Evolutionary conservation across 805 yeast species (phyloP).

Genomic region (Yarrowia porcina): DNA sequence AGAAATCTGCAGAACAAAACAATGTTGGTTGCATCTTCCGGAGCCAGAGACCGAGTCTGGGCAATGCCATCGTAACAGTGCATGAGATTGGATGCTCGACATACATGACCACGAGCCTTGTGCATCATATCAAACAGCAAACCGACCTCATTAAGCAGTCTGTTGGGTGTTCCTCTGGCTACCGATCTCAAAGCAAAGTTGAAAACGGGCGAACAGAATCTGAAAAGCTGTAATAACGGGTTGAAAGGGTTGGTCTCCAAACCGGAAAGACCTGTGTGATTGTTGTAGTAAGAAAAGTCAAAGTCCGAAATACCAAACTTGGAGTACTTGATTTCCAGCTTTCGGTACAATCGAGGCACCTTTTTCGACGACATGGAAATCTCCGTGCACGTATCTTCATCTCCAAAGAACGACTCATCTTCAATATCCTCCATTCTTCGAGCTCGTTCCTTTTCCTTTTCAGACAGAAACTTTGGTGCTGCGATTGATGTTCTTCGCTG

Average conservation of each 20-base stretch:
- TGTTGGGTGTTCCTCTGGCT: conserved; percentile 43
- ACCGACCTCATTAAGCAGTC: conserved; percentile 74
- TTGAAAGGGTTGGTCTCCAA: conserved; percentile 86
- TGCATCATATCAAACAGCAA: conserved; percentile 87
- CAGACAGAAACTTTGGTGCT: conserved; percentile 58
- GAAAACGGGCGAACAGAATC: conserved; percentile 72
- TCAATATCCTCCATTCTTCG: conserved; percentile 33
- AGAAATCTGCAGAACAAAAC: conserved; percentile 54
- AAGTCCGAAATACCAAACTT: conserved; percentile 92
- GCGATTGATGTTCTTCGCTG: conserved; percentile 37
- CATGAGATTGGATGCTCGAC: conserved; percentile 68
- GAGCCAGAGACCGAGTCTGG: conserved; percentile 9
- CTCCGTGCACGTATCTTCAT: conserved; percentile 20
- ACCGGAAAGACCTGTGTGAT: conserved; percentile 64
- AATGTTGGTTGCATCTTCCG: conserved; percentile 12
- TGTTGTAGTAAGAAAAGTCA: conserved; percentile 82
- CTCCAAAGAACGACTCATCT: conserved; percentile 28
- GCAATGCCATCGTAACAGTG: conserved; percentile 11
- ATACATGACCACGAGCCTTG: conserved; percentile 73
- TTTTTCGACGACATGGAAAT: conserved; percentile 36
- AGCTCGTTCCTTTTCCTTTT: conserved; percentile 41
- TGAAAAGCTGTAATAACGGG: conserved; percentile 71
- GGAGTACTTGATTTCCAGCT: conserved; percentile 74
- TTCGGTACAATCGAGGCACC: conserved; percentile 72
- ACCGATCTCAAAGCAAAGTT: conserved; percentile 58